Evolutionary conservation across 2,329 filamentous ascomycete species (phyloP).

Genomic region (Cercospora zeina): DNA sequence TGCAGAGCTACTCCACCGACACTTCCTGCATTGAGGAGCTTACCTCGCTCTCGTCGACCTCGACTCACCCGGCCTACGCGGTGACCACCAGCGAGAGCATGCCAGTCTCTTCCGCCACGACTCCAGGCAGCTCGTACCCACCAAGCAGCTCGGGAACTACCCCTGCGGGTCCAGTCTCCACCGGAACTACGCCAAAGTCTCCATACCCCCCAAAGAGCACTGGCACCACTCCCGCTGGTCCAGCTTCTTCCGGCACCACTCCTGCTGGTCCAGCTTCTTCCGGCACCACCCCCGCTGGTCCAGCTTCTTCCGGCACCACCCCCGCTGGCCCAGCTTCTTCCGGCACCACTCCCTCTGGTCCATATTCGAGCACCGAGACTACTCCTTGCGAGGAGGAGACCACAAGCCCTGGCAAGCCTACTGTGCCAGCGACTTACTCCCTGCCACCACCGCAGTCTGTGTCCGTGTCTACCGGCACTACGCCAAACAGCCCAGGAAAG

Average conservation of each 20-base stretch:
- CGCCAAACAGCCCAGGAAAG: constrained; percentile 9
- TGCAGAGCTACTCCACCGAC: neutral
- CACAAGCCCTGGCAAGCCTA: neutral
- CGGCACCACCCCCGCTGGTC: neutral
- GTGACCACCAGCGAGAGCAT: constrained; percentile 1
- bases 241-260: neutral
- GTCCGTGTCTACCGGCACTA: neutral
- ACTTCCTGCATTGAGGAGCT: constrained; percentile 15
- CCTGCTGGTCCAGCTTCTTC: neutral
- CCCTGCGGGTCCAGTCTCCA: neutral
- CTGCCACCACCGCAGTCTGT: neutral
- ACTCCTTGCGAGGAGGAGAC: constrained; percentile 2
- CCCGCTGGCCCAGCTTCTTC: neutral
- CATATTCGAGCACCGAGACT: neutral
- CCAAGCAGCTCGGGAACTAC: neutral
- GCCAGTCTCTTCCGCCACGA: neutral
- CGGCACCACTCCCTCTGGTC: neutral
- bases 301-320: neutral
- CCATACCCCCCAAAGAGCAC: neutral
- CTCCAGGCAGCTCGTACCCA: neutral
- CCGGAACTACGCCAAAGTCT: neutral
- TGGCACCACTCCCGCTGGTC: neutral
- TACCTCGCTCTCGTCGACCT: constrained; percentile 2
- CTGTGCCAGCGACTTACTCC: neutral
- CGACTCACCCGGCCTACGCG: neutral